These are phyloP conservation scores for Eucalyptus sp. DNA, from an alignment of 345 rosid genomes.

Conservation along the genomic window DNA sequence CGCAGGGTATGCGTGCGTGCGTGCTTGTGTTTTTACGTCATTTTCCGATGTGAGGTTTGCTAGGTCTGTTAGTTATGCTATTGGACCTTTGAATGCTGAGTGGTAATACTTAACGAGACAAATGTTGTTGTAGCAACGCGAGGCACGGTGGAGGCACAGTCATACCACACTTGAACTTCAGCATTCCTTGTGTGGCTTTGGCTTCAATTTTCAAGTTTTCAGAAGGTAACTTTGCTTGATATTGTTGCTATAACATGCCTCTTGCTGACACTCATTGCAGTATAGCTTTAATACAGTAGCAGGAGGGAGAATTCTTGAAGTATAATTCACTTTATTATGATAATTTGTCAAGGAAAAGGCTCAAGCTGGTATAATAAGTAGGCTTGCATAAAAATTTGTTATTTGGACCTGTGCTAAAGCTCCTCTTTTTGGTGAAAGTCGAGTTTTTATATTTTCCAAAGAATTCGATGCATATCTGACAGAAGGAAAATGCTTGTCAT, in stretches of 20 bases:
- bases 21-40: neutral
- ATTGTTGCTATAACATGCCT: neutral
- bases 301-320: neutral
- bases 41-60: neutral
- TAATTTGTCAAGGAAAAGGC: neutral
- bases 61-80: neutral
- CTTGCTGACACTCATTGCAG: neutral
- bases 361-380: neutral
- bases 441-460: neutral
- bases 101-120: neutral
- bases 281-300: neutral
- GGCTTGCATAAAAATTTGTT: neutral
- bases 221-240: conserved; percentile 32
- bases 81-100: neutral
- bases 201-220: conserved; percentile 70
- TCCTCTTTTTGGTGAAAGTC: neutral
- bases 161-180: conserved; percentile 90
- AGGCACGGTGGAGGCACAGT: conserved; percentile 80
- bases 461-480: neutral
- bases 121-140: conserved; percentile 58
- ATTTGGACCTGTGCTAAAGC: neutral
- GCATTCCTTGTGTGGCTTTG: conserved; percentile 81
- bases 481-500: neutral
- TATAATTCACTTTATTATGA: neutral
- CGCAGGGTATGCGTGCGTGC: no score